Evolutionary conservation across 2,329 filamentous ascomycete genomes (phyloP).

Genomic region (Epichloe aotearoae): DNA sequence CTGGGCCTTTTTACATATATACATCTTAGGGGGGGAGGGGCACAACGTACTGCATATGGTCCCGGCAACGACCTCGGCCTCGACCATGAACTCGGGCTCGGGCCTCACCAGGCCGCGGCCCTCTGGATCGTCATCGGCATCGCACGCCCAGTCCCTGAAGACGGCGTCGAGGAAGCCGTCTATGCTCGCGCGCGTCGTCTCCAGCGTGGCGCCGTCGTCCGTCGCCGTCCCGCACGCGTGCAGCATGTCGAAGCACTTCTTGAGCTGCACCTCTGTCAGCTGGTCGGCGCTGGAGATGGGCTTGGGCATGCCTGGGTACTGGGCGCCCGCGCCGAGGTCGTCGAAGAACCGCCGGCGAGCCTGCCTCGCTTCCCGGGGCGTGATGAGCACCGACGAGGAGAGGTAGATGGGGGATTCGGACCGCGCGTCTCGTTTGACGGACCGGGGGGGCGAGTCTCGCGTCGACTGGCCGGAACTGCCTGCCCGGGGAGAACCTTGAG

Average conservation of each 20-base stretch:
- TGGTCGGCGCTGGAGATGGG: slow-evolving; percentile 14
- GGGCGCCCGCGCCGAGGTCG: slow-evolving; percentile 11
- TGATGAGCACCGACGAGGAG: not conserved
- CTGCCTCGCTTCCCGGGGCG: slow-evolving; percentile 1
- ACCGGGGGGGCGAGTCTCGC: not conserved
- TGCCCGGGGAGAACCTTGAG: not conserved
- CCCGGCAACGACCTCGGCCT: slow-evolving; percentile 15
- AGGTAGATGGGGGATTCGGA: slow-evolving; percentile 11
- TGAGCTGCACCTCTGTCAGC: slow-evolving; percentile 15
- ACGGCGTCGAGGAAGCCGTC: slow-evolving; percentile 20
- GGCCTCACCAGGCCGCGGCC: slow-evolving; percentile 10
- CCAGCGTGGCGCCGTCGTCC: slow-evolving; percentile 10
- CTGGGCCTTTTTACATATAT: too few species aligned
- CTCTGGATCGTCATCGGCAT: not conserved
- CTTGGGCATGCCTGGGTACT: slow-evolving; percentile 7
- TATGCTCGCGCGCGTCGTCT: slow-evolving; percentile 16
- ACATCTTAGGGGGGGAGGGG: too few species aligned
- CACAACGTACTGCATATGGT: slow-evolving; percentile 16
- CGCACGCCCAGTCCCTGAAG: slow-evolving; percentile 16
- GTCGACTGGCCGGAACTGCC: not conserved
- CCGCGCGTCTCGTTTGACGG: not conserved
- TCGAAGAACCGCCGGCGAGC: slow-evolving; percentile 12
- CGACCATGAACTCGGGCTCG: slow-evolving; percentile 16
- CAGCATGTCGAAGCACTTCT: slow-evolving; percentile 20
- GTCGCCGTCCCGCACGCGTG: slow-evolving; percentile 19